Base-by-base conservation (phyloP, 306 rosid genomes). In the Alnus glutinosa region DNA sequence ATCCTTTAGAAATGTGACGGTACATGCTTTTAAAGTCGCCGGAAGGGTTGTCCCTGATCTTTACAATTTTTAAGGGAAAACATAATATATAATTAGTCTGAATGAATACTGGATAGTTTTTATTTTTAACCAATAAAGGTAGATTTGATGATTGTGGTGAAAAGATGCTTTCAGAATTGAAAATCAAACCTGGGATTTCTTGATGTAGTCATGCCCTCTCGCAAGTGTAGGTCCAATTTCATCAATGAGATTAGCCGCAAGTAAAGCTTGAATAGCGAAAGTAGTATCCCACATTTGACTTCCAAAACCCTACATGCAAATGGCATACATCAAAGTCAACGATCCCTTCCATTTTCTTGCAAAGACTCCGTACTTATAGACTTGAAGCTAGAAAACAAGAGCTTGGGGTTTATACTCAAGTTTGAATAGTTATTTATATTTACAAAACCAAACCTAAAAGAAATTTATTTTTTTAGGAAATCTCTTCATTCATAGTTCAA, bases 1-100 rank as follows among this genome's bases (percentile, higher is more conserved):
- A 73, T 13, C 97, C 97, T 79, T 89, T 93, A 8, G 96, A 93
- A 77, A 85, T 93, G 77, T 93, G 96, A 64, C 96, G 91, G 78
- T 85, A 9, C 96, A 91, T 91, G 48, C 83, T 80, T 62, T 85
- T 83, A 64, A 91, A 91, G 75, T 91, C 88, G 42, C 93, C 96
- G 0, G 73, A 82, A 54, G 92, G 91, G 46, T 93, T 87, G 11
- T 86, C 90, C 42, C 83, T 86, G 5, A 89, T 90, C 94, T 90
- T 39, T 5, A 18, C 1, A 58, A 23, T 2, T 58, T 58, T 58
- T 48, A 10, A 58, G 11, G 28, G 30, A 55, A 55, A 55, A 19
- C 2, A 23, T 23, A 23, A 23, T 23, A 15, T 0, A 58, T 58
- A 58, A 42, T 28, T 58, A 23, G 34, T 19, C 1, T 23, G 28